Evolutionary conservation across 768 basidiomycete species (phyloP), one percentile per base, ranked within the genome.

Genomic region (Kockovaella imperatae): DNA sequence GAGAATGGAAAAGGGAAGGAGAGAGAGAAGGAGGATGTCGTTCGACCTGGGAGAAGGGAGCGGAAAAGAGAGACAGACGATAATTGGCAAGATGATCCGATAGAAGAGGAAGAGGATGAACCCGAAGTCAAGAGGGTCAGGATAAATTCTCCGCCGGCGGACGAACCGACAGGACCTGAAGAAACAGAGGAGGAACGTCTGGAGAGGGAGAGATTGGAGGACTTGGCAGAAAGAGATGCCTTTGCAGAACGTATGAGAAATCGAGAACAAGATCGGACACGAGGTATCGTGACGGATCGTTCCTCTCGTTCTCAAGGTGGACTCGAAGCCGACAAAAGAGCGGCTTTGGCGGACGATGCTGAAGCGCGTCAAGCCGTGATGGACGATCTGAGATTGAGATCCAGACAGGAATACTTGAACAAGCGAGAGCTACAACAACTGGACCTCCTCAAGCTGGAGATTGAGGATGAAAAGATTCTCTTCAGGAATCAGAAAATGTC

Each of bases 351-450:
- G 15, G 87, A 95, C 56, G 84, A 89, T 65, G 55, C 77, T 0
- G 73, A 72, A 21, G 77, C 76, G 4, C 72, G 78, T 4, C 62
- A 68, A 32, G 72, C 70, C 5, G 79, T 78, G 2, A 78, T 82
- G 73, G 79, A 90, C 0, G 82, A 81, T 11, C 76, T 97, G 5
- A 82, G 95, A 34, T 76, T 86, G 49, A 86, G 84, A 60, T 91
- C 91, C 1, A 83, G 95, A 45, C 86, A 97, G 67, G 87, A 91
- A 70, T 99, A 99, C 64, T 78, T 99, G 53, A 85, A 87, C 20
- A 97, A 97, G 67, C 85, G 95, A 63, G 95, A 99, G 75, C 75
- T 85, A 29, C 95, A 99, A 71, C 87, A 90, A 69, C 84, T 97
- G 57, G 95, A 97, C 62, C 77, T 99, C 13, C 75, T 97, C 40